Evolutionary conservation across 257 asterid species (phyloP).

Genomic region (Solanum sejunctum): DNA sequence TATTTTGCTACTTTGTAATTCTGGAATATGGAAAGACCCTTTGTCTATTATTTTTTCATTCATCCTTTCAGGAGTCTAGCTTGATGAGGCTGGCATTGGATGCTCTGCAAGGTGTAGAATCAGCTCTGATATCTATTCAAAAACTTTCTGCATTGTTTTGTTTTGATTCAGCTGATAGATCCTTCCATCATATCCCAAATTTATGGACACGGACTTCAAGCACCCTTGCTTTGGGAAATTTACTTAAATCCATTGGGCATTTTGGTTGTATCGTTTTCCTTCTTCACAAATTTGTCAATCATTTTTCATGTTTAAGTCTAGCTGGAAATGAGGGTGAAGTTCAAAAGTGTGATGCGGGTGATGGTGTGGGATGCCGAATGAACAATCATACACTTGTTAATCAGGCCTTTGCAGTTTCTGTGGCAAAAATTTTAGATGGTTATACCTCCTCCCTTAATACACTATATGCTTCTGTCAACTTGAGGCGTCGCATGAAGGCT

Average conservation of each 20-base stretch:
- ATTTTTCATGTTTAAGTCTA: constrained; percentile 37
- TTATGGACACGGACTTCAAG: constrained; percentile 79
- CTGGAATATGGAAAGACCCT: neutral
- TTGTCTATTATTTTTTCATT: neutral
- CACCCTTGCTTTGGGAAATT: constrained; percentile 64
- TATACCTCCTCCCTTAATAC: constrained; percentile 70
- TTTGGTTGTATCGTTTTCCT: constrained; percentile 67
- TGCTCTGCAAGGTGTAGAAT: constrained; percentile 84
- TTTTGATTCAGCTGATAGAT: constrained; percentile 73
- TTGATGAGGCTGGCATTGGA: constrained; percentile 83
- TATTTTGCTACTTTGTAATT: neutral
- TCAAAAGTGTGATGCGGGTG: constrained; percentile 11
- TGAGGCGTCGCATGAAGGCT: constrained; percentile 48
- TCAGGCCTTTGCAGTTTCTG: constrained; percentile 91
- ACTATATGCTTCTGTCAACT: constrained; percentile 53
- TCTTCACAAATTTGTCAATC: constrained; percentile 53
- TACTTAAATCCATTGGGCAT: constrained; percentile 66
- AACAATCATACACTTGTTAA: constrained; percentile 45
- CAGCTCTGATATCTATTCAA: constrained; percentile 54
- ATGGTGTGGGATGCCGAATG: constrained; percentile 9
- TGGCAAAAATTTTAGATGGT: constrained; percentile 68
- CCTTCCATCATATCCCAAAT: constrained; percentile 56
- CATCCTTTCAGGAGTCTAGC: constrained; percentile 56
- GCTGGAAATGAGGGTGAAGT: constrained; percentile 21
- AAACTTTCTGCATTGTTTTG: constrained; percentile 51